A percentile compares a stretch with the other conserved stretches of the same genome.
Conservation (phyloP, 2,329 filamentous ascomycete genomes). For the Botrytis porri region DNA sequence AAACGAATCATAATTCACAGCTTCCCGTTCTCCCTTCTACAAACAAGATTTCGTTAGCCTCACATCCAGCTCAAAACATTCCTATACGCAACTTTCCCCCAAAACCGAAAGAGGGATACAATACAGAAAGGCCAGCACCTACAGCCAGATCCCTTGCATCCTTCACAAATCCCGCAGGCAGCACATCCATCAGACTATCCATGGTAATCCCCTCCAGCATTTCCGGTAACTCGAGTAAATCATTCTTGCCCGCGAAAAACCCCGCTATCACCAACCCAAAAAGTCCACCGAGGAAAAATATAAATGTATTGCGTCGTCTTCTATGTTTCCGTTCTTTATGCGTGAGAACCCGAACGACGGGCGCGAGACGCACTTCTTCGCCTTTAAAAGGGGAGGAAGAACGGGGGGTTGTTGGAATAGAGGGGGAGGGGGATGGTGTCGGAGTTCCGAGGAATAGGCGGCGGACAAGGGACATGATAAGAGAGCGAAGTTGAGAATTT, state of each 20-base stretch:
- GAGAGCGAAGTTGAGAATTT: neutral
- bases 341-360: conserved; percentile 45
- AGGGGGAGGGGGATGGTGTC: conserved; percentile 26
- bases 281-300: conserved; percentile 85
- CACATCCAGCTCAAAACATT: neutral
- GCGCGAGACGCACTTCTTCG: conserved; percentile 50
- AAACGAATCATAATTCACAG: conserved; percentile 91
- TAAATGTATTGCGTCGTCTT: conserved; percentile 69
- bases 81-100: neutral
- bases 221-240: conserved; percentile 78
- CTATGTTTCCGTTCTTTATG: conserved; percentile 30
- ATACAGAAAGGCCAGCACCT: conserved; percentile 30
- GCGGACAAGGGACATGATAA: conserved; percentile 8
- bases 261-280: conserved; percentile 86
- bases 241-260: conserved; percentile 85
- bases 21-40: conserved; percentile 79
- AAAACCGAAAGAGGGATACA: conserved; percentile 6
- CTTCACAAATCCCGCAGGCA: conserved; percentile 79
- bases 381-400: conserved; percentile 30
- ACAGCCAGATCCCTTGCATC: conserved; percentile 86
- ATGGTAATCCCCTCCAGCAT: conserved; percentile 67
- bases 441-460: conserved; percentile 6
- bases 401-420: conserved; percentile 23
- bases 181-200: conserved; percentile 79
- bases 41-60: conserved; percentile 20